These are phyloP conservation scores for Sphagnum contortum DNA, from an alignment of 225 moss, liverwort and hornwort species.

Conservation along the genomic window DNA sequence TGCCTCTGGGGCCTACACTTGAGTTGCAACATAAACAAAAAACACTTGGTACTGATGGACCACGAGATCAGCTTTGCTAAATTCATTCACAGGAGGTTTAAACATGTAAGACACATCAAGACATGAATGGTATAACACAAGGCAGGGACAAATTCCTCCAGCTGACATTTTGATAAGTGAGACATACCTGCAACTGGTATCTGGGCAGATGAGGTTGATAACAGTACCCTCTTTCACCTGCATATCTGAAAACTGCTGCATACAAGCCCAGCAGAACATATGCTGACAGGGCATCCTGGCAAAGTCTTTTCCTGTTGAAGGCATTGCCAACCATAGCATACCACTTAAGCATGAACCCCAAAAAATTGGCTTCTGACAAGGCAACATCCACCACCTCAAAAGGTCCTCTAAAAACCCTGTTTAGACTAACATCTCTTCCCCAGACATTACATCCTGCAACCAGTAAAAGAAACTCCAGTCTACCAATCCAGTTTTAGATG, in stretches of 20 bases:
- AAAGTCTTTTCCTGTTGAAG: constrained; percentile 29
- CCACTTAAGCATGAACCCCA: not conserved
- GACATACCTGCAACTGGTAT: constrained; percentile 32
- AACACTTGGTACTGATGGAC: too few species aligned
- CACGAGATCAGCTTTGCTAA: too few species aligned
- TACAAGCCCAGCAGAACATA: constrained; percentile 49
- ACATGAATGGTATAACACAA: too few species aligned
- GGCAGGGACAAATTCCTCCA: too few species aligned
- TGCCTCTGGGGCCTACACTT: too few species aligned
- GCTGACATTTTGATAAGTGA: too few species aligned
- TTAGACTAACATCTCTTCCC: not conserved
- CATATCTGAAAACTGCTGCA: constrained; percentile 46
- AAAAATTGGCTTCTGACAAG: not conserved
- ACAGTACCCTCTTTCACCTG: constrained; percentile 64
- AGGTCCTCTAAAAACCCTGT: not conserved
- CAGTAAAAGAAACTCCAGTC: not conserved
- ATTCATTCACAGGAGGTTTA: too few species aligned
- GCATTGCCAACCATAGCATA: not conserved
- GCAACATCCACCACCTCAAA: not conserved
- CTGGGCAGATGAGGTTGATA: constrained; percentile 47
- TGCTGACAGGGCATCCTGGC: constrained; percentile 54
- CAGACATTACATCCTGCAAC: not conserved
- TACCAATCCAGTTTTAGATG: too few species aligned
- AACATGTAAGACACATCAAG: too few species aligned
- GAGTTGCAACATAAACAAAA: too few species aligned